phyloP scores from a whole-genome alignment of 2,329 filamentous ascomycete genomes.

The Didymella keratinophila region DNA sequence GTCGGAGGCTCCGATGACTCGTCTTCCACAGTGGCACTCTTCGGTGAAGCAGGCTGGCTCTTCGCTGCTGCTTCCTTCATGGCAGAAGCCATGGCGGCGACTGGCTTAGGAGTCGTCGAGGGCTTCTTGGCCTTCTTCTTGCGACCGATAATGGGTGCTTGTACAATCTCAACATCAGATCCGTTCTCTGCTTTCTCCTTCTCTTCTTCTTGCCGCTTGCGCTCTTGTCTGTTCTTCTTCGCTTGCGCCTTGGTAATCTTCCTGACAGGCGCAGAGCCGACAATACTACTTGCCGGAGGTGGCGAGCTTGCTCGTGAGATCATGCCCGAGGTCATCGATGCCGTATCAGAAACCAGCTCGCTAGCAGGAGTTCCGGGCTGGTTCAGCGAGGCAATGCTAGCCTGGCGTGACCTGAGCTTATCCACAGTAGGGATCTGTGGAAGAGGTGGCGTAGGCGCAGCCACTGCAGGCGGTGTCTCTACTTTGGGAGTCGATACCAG shows the following conservation, averaged over 20 bases:
- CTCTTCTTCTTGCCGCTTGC: conserved; percentile 66
- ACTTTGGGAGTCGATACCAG: conserved; percentile 72
- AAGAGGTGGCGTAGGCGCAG: conserved; percentile 42
- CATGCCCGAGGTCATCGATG: conserved; percentile 76
- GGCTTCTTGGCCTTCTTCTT: conserved; percentile 86
- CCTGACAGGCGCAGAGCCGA: conserved; percentile 74
- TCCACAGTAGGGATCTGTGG: conserved; percentile 48
- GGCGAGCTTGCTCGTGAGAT: conserved; percentile 77
- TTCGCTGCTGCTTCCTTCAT: conserved; percentile 28
- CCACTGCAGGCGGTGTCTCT: conserved; percentile 60
- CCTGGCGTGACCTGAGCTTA: conserved; percentile 59
- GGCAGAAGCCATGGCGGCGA: conserved; percentile 25
- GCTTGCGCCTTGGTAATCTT: conserved; percentile 79
- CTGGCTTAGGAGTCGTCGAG: conserved; percentile 39
- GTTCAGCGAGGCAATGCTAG: conserved; percentile 65
- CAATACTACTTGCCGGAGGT: conserved; percentile 64
- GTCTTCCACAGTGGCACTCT: conserved; percentile 40
- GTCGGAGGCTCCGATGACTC: conserved; percentile 30
- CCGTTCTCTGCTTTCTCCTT: conserved; percentile 51
- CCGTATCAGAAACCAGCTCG: conserved; percentile 78
- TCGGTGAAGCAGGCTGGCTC: conserved; percentile 42
- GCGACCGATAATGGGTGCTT: conserved; percentile 76
- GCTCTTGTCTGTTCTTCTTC: conserved; percentile 74
- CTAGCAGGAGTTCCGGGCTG: conserved; percentile 76
- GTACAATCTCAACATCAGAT: conserved; percentile 60